Evolutionary conservation across 805 yeast species (phyloP), one percentile per base, ranked within the genome.

Genomic region (Candida dendrica): DNA sequence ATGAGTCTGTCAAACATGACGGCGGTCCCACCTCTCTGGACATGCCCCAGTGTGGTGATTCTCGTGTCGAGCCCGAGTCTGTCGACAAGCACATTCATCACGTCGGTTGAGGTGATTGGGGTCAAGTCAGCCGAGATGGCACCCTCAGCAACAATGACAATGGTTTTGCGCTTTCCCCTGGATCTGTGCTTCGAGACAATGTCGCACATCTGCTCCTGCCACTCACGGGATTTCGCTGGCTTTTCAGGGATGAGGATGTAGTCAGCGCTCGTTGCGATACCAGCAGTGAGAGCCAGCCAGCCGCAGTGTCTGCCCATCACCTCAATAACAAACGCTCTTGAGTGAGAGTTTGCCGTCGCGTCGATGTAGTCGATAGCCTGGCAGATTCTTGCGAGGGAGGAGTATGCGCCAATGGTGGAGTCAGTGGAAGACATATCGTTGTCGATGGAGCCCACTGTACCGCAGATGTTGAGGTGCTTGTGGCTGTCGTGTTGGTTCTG

Each of bases 231-330:
- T 36, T 71, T 67, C 8, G 89, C 80, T 6, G 93, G 91, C 51
- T 77, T 75, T 61, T 84, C 95, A 15, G 95, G 95, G 48, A 84
- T 83, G 54, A 84, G 77, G 38, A 84, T 80, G 53, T 75, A 84
- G 61, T 84, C 95, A 3, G 95, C 91, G 48, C 89, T 78, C 14
- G 88, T 79, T 13, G 88, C 75, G 45, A 84, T 71, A 49, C 93
- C 95, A 15, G 91, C 80, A 84, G 83, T 78, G 47, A 84, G 66
- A 1, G 85, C 91, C 48, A 84, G 70, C 95, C 95, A 84, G 48
- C 95, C 95, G 68, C 95, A 84, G 60, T 84, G 89, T 63, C 95
- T 73, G 46, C 95, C 95, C 95, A 84, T 84, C 16, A 84, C 95
- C 65, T 84, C 95, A 34, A 84, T 79, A 34, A 84, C 86, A 55